Conservation (phyloP, 164 flowering plant species). For the Sedum album region DNA sequence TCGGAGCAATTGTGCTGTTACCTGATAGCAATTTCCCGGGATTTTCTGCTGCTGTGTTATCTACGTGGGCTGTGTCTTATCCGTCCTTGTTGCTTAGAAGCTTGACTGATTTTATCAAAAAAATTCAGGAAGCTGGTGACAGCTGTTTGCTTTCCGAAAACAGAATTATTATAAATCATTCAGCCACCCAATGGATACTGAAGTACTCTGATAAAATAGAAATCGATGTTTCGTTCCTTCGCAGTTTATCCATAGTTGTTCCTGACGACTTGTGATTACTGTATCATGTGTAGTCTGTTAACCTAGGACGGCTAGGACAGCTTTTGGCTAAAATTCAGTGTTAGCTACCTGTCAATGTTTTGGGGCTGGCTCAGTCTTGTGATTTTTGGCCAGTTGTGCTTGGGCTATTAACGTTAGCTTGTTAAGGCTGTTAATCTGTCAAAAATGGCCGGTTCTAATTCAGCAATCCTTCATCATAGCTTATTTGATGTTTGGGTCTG, state of each 20-base stretch:
- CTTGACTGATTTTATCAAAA: not conserved
- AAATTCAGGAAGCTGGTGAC: not conserved
- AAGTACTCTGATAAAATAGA: not conserved
- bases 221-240: not conserved
- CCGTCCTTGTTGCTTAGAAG: not conserved
- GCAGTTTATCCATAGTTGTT: not conserved
- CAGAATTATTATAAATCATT: not conserved
- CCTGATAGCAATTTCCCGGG: not conserved
- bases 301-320: too few relatives aligned
- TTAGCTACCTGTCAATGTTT: too few relatives aligned
- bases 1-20: not conserved
- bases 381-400: too few relatives aligned
- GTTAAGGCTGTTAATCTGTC: too few relatives aligned
- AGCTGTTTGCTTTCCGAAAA: not conserved
- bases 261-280: not conserved
- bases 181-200: not conserved
- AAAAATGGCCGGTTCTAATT: not conserved
- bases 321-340: too few relatives aligned
- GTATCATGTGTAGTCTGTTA: not conserved
- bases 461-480: not conserved
- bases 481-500: not conserved
- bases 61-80: not conserved
- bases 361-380: too few relatives aligned
- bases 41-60: constrained; percentile 2
- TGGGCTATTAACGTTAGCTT: too few relatives aligned